Evolutionary conservation across 2,329 filamentous ascomycete species (phyloP).

Genomic region (Capronia coronata): DNA sequence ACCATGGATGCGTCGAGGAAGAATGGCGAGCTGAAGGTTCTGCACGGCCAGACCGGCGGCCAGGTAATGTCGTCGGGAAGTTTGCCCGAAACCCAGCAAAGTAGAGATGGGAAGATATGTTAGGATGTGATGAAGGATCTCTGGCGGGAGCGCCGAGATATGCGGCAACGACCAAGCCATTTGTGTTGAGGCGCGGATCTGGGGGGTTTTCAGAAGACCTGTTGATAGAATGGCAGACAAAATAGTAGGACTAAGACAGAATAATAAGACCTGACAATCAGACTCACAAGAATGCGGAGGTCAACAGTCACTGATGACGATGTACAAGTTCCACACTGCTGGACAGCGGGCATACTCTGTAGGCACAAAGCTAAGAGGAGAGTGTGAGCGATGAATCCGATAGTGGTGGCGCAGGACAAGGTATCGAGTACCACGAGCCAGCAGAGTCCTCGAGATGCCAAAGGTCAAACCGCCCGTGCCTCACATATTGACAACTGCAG

Average conservation of each 20-base stretch:
- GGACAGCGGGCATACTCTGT: not conserved
- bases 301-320: no score
- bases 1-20: constrained; percentile 33
- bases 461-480: no score
- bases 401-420: not conserved
- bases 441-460: not conserved
- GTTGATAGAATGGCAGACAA: not conserved
- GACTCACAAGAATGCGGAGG: not conserved
- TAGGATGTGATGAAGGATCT: constrained; percentile 33
- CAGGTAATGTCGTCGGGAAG: constrained; percentile 29
- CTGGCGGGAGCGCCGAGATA: constrained; percentile 29
- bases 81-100: constrained; percentile 32
- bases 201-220: not conserved
- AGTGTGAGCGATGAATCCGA: not conserved
- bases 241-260: not conserved
- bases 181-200: not conserved
- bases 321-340: no score
- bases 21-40: constrained; percentile 32
- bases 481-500: not conserved
- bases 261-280: not conserved
- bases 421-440: constrained; percentile 1
- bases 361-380: not conserved
- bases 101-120: constrained; percentile 30
- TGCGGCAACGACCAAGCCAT: not conserved
- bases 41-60: constrained; percentile 31